Conservation (phyloP, 1,284 basidiomycete species). For the Tilletia caries region DNA sequence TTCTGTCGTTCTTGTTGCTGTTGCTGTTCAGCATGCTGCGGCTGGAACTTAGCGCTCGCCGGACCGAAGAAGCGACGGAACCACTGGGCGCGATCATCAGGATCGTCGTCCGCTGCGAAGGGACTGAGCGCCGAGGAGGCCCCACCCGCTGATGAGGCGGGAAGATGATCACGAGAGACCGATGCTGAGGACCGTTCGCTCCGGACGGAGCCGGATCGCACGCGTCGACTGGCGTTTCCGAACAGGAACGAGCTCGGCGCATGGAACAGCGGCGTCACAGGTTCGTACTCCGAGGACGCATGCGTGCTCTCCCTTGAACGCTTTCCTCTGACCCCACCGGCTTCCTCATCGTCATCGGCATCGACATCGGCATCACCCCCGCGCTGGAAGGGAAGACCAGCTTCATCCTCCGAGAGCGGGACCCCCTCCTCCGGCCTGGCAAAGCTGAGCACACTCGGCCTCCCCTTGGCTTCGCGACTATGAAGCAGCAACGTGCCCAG, state of each 20-base stretch:
- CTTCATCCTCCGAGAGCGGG: not conserved
- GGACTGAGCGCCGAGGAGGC: too few species aligned
- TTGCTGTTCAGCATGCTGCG: not conserved
- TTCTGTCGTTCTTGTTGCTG: too few species aligned
- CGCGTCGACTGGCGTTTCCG: too few species aligned
- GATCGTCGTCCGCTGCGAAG: not conserved
- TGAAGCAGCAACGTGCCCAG: slow-evolving; percentile 43
- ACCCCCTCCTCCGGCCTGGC: slow-evolving; percentile 5
- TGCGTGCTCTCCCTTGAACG: not conserved
- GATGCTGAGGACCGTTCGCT: too few species aligned
- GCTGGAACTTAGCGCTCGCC: too few species aligned
- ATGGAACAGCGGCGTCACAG: too few species aligned
- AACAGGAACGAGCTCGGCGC: too few species aligned
- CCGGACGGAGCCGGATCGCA: too few species aligned
- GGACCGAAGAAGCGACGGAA: not conserved
- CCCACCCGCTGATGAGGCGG: not conserved
- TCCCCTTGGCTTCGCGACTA: slow-evolving; percentile 36
- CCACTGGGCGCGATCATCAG: not conserved
- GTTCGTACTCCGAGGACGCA: too few species aligned
- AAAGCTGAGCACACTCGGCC: slow-evolving; percentile 35
- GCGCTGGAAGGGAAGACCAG: slow-evolving; percentile 1
- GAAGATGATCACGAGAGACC: not conserved
- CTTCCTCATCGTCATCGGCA: too few species aligned
- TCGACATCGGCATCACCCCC: slow-evolving; percentile 15
- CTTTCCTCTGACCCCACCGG: too few species aligned